phyloP scores from a whole-genome alignment of 169 alveolate genomes.

The Amoebophrya sp. region DNA sequence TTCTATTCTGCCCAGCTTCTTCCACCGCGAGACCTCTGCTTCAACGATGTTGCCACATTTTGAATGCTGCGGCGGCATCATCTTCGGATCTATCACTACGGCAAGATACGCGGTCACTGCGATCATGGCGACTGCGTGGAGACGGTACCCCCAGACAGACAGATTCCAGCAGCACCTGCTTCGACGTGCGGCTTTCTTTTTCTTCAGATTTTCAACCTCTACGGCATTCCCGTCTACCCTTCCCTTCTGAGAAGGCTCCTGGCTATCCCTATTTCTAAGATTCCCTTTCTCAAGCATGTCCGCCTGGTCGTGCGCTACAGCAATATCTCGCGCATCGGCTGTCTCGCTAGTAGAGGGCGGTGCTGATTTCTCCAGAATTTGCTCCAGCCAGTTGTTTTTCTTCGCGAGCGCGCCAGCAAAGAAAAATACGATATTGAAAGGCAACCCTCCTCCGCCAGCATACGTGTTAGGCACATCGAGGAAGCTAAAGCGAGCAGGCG shows the following conservation, averaged over 20 bases:
- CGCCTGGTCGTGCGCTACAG: neutral
- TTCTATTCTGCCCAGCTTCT: no score
- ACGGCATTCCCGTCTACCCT: neutral
- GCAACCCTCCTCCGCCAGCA: neutral
- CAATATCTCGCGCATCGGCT: neutral
- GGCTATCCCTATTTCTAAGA: neutral
- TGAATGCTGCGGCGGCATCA: neutral
- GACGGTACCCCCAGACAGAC: neutral
- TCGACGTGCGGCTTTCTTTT: neutral
- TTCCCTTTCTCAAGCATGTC: neutral
- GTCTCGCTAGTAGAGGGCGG: no score
- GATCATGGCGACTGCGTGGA: neutral
- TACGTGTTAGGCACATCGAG: neutral
- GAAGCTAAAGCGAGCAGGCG: neutral
- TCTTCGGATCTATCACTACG: neutral
- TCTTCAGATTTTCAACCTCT: neutral
- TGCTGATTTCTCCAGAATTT: neutral
- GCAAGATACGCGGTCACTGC: neutral
- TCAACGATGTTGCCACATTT: neutral
- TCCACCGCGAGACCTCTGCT: no score
- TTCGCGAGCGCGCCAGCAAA: conserved; percentile 10
- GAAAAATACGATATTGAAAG: neutral
- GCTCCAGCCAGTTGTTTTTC: conserved; percentile 19
- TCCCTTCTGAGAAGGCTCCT: neutral
- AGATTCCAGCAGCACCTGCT: neutral